phyloP scores from a whole-genome alignment of 495 filamentous ascomycete species.

The Aspergillus nidulans region DNA sequence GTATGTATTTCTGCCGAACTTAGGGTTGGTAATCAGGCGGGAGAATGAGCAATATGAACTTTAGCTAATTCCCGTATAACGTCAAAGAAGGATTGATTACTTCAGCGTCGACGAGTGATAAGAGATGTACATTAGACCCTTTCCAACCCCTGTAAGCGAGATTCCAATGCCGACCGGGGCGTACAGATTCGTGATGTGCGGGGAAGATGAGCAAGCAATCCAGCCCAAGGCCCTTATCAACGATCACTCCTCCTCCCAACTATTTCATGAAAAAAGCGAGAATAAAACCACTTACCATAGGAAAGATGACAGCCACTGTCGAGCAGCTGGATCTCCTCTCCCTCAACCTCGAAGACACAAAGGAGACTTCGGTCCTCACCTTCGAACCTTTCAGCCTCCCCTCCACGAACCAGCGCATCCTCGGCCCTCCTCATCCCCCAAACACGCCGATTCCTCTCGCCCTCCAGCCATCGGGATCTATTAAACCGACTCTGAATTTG shows the following conservation, averaged over 20 bases:
- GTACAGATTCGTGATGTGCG: conserved; percentile 2
- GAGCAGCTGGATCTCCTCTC: neutral
- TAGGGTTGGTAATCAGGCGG: neutral
- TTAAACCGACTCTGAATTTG: conserved; percentile 22
- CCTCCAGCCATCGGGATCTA: conserved; percentile 22
- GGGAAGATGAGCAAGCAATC: neutral
- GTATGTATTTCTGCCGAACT: no score
- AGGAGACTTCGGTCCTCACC: conserved; percentile 6
- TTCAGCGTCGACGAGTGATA: neutral
- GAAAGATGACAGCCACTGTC: neutral
- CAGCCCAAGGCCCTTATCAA: neutral
- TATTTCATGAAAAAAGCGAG: neutral
- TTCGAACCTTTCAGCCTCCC: conserved; percentile 64
- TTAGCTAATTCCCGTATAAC: neutral
- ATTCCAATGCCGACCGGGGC: neutral
- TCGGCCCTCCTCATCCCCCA: conserved; percentile 37
- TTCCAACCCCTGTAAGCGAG: neutral
- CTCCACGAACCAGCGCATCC: conserved; percentile 48
- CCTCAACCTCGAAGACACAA: neutral
- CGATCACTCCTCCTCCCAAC: neutral
- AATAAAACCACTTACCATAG: neutral
- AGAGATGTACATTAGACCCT: no score
- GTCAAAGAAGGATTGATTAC: neutral
- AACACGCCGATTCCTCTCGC: conserved; percentile 41
- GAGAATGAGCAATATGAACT: neutral